Conservation (phyloP, 345 rosid species). For the Sonneratia alba region DNA sequence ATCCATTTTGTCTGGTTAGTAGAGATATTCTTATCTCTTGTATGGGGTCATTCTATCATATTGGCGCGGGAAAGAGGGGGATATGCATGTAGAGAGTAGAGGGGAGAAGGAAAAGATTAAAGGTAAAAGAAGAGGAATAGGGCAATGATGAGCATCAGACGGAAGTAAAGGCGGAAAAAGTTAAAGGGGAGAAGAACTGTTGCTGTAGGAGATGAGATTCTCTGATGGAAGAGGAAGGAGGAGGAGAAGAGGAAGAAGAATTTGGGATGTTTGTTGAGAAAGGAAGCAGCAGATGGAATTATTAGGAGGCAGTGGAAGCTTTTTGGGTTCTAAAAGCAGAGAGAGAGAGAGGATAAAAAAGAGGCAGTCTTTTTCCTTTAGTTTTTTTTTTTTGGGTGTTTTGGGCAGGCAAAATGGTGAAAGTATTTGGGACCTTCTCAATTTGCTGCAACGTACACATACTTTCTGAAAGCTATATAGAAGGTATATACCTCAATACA, state of each 20-base stretch:
- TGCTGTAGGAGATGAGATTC: background rate
- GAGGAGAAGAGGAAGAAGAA: background rate
- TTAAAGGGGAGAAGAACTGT: constrained; percentile 1
- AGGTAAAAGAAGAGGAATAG: background rate
- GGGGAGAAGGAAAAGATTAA: background rate
- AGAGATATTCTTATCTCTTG: background rate
- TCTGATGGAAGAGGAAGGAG: background rate
- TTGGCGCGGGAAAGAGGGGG: background rate
- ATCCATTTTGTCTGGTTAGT: background rate
- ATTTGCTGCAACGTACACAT: background rate
- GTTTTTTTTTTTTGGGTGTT: too few relatives aligned
- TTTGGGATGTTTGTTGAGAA: background rate
- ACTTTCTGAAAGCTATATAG: background rate
- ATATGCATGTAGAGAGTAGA: background rate
- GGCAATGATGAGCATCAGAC: background rate
- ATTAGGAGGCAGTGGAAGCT: constrained; percentile 5
- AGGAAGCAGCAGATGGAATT: constrained; percentile 2
- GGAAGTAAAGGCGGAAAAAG: constrained; percentile 1
- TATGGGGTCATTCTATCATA: background rate
- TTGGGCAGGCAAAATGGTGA: background rate
- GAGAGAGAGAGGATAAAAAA: background rate
- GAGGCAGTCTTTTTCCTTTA: background rate
- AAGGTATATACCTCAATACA: background rate
- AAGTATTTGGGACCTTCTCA: constrained; percentile 2
- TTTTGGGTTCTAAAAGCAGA: constrained; percentile 2